Conservation (phyloP, 1,139 yeast genomes). For the Kurtzmaniella quercitrusa region DNA sequence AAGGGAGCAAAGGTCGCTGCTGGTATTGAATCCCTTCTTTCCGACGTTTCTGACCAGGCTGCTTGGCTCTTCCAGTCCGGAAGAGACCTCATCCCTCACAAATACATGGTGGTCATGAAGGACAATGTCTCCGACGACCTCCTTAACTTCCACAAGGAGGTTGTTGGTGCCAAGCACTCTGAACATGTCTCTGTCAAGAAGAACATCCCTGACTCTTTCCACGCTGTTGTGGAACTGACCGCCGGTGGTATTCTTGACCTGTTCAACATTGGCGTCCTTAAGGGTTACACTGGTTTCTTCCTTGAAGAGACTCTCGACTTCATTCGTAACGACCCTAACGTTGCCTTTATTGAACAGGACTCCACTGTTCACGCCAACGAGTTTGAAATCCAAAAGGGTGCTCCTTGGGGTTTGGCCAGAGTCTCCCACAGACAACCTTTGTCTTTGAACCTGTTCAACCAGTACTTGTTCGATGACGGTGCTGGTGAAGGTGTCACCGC, state of each 20-base stretch:
- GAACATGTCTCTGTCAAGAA: slow-evolving; percentile 25
- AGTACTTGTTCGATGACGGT: slow-evolving; percentile 74
- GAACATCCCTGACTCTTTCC: slow-evolving; percentile 34
- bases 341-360: slow-evolving; percentile 76
- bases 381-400: slow-evolving; percentile 67
- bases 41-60: slow-evolving; percentile 12
- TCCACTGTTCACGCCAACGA: slow-evolving; percentile 67
- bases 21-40: slow-evolving; percentile 12
- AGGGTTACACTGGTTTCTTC: slow-evolving; percentile 78
- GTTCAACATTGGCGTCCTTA: slow-evolving; percentile 52
- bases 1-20: slow-evolving; percentile 13
- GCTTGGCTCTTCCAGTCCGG: slow-evolving; percentile 26
- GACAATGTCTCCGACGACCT: slow-evolving; percentile 48
- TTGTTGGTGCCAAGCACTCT: slow-evolving; percentile 51
- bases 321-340: slow-evolving; percentile 69
- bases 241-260: slow-evolving; percentile 63
- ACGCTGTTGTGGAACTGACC: slow-evolving; percentile 29
- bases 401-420: slow-evolving; percentile 97
- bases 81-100: slow-evolving; percentile 60
- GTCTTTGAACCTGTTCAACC: slow-evolving; percentile 75
- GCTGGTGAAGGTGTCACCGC: slow-evolving; percentile 94
- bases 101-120: slow-evolving; percentile 75
- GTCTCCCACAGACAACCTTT: slow-evolving; percentile 81
- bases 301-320: slow-evolving; percentile 65
- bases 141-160: slow-evolving; percentile 57